Conservation (phyloP, 768 basidiomycete species). For the Lentinula aciculospora region DNA sequence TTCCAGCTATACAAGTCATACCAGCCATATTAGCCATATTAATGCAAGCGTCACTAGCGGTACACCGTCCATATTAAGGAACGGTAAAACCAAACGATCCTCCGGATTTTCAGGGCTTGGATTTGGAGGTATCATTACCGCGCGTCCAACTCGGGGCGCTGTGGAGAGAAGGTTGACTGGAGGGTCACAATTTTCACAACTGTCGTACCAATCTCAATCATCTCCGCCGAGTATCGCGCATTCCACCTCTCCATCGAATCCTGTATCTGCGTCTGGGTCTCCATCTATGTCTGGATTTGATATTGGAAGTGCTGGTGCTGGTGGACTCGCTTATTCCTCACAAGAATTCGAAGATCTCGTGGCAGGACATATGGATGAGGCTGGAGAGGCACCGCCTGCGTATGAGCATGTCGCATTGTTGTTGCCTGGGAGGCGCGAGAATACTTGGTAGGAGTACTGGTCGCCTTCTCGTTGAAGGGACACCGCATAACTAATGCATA, state of each 20-base stretch:
- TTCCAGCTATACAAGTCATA: background rate
- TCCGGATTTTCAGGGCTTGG: background rate
- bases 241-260: no score
- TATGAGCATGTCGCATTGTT: slow-evolving; percentile 36
- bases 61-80: background rate
- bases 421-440: slow-evolving; percentile 12
- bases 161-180: background rate
- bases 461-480: no score
- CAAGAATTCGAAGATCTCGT: slow-evolving; percentile 73
- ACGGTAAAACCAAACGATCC: background rate
- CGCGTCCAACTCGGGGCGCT: background rate
- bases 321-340: background rate
- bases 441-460: no score
- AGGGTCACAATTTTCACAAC: slow-evolving; percentile 13
- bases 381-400: slow-evolving; percentile 82
- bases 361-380: slow-evolving; percentile 74
- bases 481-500: no score
- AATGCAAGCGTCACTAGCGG: background rate
- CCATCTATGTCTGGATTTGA: background rate
- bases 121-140: background rate
- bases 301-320: background rate
- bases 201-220: slow-evolving; percentile 20
- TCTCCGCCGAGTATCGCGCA: slow-evolving; percentile 20
- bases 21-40: background rate
- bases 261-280: slow-evolving; percentile 36